Conservation (phyloP, 73 alveolate species). For the Tetrahymena thermophila region DNA sequence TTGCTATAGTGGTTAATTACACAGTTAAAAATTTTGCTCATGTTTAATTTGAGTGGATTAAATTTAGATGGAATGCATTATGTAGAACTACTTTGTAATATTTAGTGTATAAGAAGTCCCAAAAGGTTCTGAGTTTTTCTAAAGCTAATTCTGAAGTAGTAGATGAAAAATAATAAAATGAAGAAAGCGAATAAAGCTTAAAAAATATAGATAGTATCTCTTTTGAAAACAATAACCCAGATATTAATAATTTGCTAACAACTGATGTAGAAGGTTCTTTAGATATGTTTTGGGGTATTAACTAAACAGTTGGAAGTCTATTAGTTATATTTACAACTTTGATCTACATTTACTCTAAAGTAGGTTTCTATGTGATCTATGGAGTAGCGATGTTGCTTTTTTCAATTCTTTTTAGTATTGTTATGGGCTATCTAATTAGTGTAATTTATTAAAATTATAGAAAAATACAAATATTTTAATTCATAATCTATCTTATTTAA, state of each 20-base stretch:
- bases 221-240: background rate
- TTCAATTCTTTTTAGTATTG: background rate
- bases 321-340: background rate
- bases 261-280: constrained; percentile 20
- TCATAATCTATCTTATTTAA: background rate
- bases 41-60: background rate
- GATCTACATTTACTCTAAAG: background rate
- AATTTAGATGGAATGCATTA: background rate
- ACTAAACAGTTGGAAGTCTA: background rate
- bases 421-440: background rate
- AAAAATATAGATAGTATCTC: constrained; percentile 5
- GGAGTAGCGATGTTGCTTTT: background rate
- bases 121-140: background rate
- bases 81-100: background rate
- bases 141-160: background rate
- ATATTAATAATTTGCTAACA: constrained; percentile 25
- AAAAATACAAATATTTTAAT: background rate
- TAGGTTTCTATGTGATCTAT: constrained; percentile 4
- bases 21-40: background rate
- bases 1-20: background rate
- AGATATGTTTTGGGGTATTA: constrained; percentile 17
- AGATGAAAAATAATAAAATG: background rate
- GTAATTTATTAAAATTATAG: background rate
- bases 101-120: background rate
- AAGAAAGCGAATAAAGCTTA: background rate